These are phyloP conservation scores for Adansonia digitata DNA, from an alignment of 345 rosid species.

Conservation along the genomic window DNA sequence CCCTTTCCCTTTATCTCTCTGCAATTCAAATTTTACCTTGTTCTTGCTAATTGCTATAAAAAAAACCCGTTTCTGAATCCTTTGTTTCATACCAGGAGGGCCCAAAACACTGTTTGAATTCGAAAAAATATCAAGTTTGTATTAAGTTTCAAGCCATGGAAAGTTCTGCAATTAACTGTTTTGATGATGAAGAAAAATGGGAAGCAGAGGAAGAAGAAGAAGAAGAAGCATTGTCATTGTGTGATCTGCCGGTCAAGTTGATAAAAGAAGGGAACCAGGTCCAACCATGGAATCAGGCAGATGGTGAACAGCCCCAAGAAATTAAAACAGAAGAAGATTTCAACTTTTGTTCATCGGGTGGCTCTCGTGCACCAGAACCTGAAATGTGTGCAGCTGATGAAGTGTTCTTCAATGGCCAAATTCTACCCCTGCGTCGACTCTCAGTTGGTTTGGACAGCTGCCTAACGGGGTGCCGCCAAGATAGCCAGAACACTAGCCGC, in stretches of 20 bases:
- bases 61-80: constrained; percentile 1
- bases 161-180: neutral
- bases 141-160: constrained; percentile 19
- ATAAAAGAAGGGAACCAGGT: constrained; percentile 13
- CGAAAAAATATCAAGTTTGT: neutral
- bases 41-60: constrained; percentile 12
- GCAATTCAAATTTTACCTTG: constrained; percentile 19
- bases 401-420: constrained; percentile 63
- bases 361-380: constrained; percentile 31
- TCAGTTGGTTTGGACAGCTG: constrained; percentile 49
- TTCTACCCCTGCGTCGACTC: constrained; percentile 58
- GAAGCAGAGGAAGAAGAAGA: constrained; percentile 44
- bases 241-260: constrained; percentile 53
- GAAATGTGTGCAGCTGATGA: constrained; percentile 77
- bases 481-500: constrained; percentile 17
- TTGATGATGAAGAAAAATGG: constrained; percentile 13
- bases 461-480: constrained; percentile 2
- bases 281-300: constrained; percentile 7
- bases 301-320: constrained; percentile 13
- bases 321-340: constrained; percentile 39
- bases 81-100: constrained; percentile 8
- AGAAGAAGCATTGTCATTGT: constrained; percentile 63
- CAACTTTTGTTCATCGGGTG: constrained; percentile 47
- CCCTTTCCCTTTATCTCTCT: neutral
- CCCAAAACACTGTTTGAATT: neutral